phyloP scores from a whole-genome alignment of 169 alveolate species.

The Plasmodium yoelii region DNA sequence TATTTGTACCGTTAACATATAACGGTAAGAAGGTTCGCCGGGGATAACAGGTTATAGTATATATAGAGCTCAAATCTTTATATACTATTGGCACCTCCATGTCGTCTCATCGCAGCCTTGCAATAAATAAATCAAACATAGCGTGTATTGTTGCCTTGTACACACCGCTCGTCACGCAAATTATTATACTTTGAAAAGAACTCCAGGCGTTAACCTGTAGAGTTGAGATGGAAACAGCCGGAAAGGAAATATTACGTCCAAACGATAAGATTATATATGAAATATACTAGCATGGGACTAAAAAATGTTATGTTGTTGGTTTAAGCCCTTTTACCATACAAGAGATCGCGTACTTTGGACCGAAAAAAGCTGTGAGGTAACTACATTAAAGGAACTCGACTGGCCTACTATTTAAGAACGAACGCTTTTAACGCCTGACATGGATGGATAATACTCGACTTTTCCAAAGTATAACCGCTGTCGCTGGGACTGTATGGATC shows the following conservation, averaged over 20 bases:
- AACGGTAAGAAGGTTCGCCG: slow-evolving; percentile 79
- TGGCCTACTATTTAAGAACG: slow-evolving; percentile 21
- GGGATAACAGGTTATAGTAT: slow-evolving; percentile 85
- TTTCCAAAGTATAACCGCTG: slow-evolving; percentile 26
- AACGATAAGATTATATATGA: slow-evolving; percentile 5
- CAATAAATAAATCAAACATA: background rate
- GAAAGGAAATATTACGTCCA: slow-evolving; percentile 20
- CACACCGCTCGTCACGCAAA: slow-evolving; percentile 27
- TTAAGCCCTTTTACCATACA: slow-evolving; percentile 24
- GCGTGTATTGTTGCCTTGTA: slow-evolving; percentile 23
- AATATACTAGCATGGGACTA: slow-evolving; percentile 24
- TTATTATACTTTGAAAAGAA: background rate
- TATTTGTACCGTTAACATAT: slow-evolving; percentile 33
- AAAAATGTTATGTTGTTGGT: slow-evolving; percentile 20
- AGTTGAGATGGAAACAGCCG: slow-evolving; percentile 27
- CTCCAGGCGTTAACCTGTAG: slow-evolving; percentile 29
- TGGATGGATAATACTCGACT: slow-evolving; percentile 23
- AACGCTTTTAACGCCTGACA: slow-evolving; percentile 26
- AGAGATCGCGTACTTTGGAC: slow-evolving; percentile 25
- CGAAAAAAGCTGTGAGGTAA: slow-evolving; percentile 20
- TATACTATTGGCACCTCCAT: slow-evolving; percentile 83
- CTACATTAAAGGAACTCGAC: slow-evolving; percentile 25
- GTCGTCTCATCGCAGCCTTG: slow-evolving; percentile 86
- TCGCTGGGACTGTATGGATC: slow-evolving; percentile 29
- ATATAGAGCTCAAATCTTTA: slow-evolving; percentile 79